phyloP scores from a whole-genome alignment of 2,329 filamentous ascomycete genomes.

The Talaromyces piceae region DNA sequence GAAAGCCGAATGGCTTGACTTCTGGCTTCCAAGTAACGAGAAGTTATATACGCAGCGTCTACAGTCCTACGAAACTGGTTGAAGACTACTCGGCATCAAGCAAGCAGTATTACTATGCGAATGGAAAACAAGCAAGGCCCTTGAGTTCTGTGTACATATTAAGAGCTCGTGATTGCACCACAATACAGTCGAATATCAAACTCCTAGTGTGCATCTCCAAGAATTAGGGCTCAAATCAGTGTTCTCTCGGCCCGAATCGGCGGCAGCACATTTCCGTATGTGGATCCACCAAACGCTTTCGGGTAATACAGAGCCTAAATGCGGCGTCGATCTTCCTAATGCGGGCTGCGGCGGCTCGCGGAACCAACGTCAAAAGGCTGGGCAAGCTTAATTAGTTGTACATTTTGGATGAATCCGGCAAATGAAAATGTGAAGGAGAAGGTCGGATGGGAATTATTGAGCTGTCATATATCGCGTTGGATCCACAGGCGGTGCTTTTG shows the following conservation, averaged over 20 bases:
- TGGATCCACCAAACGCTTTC: neutral
- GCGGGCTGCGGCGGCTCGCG: neutral
- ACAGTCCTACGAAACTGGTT: neutral
- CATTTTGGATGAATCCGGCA: neutral
- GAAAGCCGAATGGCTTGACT: neutral
- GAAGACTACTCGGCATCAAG: neutral
- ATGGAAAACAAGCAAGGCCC: neutral
- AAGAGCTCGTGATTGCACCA: neutral
- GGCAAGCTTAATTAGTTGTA: neutral
- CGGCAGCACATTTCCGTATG: neutral
- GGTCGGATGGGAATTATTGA: neutral
- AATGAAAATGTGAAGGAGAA: neutral
- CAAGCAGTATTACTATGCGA: neutral
- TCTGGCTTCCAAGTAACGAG: neutral
- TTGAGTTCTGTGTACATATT: neutral
- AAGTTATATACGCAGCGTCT: neutral
- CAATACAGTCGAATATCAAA: neutral
- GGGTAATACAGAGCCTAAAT: neutral
- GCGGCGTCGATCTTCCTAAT: neutral
- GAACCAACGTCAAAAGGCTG: slow-evolving; percentile 1
- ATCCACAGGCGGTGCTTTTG: neutral
- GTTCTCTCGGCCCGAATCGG: neutral
- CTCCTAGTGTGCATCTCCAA: neutral
- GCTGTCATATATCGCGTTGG: neutral
- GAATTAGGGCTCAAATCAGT: neutral